These are phyloP conservation scores for Sphaerostilbella broomeana DNA, from an alignment of 2,329 filamentous ascomycete species.

Conservation along the genomic window DNA sequence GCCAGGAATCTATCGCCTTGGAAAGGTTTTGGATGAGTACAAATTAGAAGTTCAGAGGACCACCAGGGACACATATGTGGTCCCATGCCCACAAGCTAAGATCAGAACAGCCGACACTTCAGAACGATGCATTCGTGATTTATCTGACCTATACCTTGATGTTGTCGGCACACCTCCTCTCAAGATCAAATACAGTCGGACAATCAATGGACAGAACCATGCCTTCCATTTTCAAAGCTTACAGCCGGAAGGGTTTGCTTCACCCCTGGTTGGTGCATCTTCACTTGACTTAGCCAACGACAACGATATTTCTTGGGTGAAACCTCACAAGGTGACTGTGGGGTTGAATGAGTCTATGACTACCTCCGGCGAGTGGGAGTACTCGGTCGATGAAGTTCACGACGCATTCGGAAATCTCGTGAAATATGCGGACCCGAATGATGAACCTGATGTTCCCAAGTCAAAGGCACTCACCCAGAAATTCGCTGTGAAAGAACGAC, in stretches of 20 bases:
- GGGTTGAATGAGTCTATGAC: conserved; percentile 86
- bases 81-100: conserved; percentile 73
- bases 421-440: conserved; percentile 59
- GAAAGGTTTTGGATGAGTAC: conserved; percentile 83
- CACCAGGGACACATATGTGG: conserved; percentile 72
- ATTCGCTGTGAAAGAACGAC: conserved; percentile 82
- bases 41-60: conserved; percentile 83
- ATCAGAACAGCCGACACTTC: conserved; percentile 57
- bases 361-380: conserved; percentile 74
- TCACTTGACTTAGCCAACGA: conserved; percentile 54
- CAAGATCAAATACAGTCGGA: conserved; percentile 85
- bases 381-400: conserved; percentile 84
- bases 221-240: conserved; percentile 90
- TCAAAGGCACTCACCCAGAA: conserved; percentile 62
- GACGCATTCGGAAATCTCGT: conserved; percentile 86
- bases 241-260: conserved; percentile 78
- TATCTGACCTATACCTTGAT: conserved; percentile 78
- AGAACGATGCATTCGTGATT: conserved; percentile 75
- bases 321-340: conserved; percentile 66
- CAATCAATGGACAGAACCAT: conserved; percentile 74
- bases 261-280: conserved; percentile 60
- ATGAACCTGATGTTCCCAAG: conserved; percentile 63
- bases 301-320: conserved; percentile 75
- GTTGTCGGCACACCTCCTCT: conserved; percentile 85
- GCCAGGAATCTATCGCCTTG: conserved; percentile 77